These are phyloP conservation scores for Malus fusca DNA, from an alignment of 306 rosid genomes.

Conservation along the genomic window DNA sequence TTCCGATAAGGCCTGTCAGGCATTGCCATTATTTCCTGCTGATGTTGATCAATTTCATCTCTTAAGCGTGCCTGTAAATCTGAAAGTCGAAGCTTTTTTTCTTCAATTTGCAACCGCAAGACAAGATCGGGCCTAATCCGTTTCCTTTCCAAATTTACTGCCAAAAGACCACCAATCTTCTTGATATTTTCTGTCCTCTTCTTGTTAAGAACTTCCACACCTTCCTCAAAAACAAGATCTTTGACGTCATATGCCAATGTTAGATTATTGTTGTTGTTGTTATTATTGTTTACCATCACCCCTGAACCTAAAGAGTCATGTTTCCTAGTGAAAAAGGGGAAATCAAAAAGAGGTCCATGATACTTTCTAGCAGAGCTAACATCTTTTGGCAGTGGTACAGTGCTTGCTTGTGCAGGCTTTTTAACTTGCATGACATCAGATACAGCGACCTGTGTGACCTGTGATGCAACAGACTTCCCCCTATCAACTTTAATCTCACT, in stretches of 20 bases:
- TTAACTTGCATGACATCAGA: constrained; percentile 54
- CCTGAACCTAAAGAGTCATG: constrained; percentile 87
- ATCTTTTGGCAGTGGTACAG: constrained; percentile 60
- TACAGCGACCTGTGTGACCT: constrained; percentile 47
- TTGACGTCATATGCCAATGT: constrained; percentile 83
- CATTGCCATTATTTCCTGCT: constrained; percentile 98
- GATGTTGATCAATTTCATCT: constrained; percentile 94
- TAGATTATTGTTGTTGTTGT: constrained; percentile 57
- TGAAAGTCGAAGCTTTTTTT: constrained; percentile 79
- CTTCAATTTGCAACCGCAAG: constrained; percentile 87
- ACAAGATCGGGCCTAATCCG: constrained; percentile 94
- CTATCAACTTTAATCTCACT: constrained; percentile 54
- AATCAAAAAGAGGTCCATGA: constrained; percentile 97
- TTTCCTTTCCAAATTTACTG: constrained; percentile 87
- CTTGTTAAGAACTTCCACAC: constrained; percentile 66
- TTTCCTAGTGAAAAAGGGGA: constrained; percentile 90
- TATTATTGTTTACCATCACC: constrained; percentile 52
- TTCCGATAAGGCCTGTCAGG: constrained; percentile 93
- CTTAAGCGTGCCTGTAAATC: constrained; percentile 88
- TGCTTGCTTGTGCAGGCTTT: constrained; percentile 51
- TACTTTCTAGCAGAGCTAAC: constrained; percentile 60
- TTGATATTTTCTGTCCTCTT: constrained; percentile 64
- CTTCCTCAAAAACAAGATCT: constrained; percentile 90
- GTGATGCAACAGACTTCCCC: constrained; percentile 72
- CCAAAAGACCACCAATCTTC: constrained; percentile 85